Evolutionary conservation across 495 filamentous ascomycete species (phyloP), one percentile per base, ranked within the genome.

Genomic region (Penicillium lagena): DNA sequence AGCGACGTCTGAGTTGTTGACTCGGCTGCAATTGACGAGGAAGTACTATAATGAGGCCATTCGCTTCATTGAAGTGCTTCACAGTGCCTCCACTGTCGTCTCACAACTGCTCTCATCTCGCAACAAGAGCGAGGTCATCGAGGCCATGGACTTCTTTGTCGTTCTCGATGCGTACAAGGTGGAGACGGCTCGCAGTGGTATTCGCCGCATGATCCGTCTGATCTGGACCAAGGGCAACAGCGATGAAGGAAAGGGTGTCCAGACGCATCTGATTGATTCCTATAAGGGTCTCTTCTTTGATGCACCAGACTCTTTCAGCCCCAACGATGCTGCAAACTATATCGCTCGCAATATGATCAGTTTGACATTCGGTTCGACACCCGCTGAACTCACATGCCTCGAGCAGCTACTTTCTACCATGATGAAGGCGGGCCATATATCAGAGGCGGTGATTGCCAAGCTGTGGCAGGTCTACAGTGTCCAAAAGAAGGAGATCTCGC

Each of bases 221-320:
- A 97, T 99, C 62, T 99, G 93, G 93, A 97, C 94, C 13, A 99
- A 99, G 67, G 93, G 91, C 41, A 97, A 96, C 66, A 96, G 87
- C 55, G 93, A 99, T 56, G 93, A 99, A 73, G 93, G 93, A 44
- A 99, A 99, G 65, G 93, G 93, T 36, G 90, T 99, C 2, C 93
- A 97, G 58, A 86, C 87, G 2, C 94, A 97, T 65, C 78, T 99
- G 12, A 96, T 99, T 47, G 94, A 97, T 51, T 95, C 88, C 58
- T 99, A 99, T 71, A 93, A 86, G 63, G 81, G 86, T 12, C 75
- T 99, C 7, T 99, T 96, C 67, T 97, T 99, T 53, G 86, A 91
- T 60, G 90, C 93, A 1, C 93, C 93, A 0, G 87, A 88, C 39
- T 78, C 78, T 29, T 96, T 95, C 66, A 86, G 70, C 15, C 75